These are phyloP conservation scores for Chaetothyriales sp. DNA, from an alignment of 2,329 filamentous ascomycete genomes.

Conservation along the genomic window DNA sequence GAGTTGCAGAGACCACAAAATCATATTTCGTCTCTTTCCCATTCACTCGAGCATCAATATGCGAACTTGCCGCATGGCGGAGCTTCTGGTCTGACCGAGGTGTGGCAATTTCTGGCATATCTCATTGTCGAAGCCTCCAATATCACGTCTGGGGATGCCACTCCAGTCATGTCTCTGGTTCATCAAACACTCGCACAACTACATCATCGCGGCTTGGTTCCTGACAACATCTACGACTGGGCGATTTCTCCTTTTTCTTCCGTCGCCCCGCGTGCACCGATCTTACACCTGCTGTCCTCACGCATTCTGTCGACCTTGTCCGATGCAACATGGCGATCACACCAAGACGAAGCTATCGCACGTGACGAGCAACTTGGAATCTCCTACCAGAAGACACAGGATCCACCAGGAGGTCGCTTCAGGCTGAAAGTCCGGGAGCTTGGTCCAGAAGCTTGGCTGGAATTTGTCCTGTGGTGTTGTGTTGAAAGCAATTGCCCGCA, in stretches of 20 bases:
- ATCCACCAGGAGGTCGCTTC: constrained; percentile 27
- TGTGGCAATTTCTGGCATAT: neutral
- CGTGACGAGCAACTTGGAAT: constrained; percentile 19
- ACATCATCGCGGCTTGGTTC: constrained; percentile 32
- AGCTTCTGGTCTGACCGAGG: neutral
- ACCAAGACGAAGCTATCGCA: constrained; percentile 26
- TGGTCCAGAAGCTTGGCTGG: constrained; percentile 36
- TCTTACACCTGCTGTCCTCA: constrained; percentile 30
- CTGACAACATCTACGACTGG: constrained; percentile 32
- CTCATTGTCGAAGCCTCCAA: constrained; percentile 18
- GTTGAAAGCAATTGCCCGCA: constrained; percentile 32
- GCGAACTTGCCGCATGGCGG: neutral
- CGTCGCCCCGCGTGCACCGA: constrained; percentile 28
- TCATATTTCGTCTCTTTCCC: neutral
- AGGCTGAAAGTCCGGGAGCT: constrained; percentile 31
- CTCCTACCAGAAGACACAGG: constrained; percentile 12
- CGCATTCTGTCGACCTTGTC: constrained; percentile 35
- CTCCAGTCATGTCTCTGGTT: constrained; percentile 31
- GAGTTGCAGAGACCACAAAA: neutral
- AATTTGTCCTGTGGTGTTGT: constrained; percentile 38
- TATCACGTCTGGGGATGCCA: constrained; percentile 25
- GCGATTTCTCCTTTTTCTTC: constrained; percentile 19
- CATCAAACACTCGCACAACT: constrained; percentile 32
- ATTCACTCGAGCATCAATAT: neutral
- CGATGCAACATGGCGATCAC: constrained; percentile 32